Evolutionary conservation across 1,284 basidiomycete species (phyloP).

Genomic region (Entoloma clypeatum): DNA sequence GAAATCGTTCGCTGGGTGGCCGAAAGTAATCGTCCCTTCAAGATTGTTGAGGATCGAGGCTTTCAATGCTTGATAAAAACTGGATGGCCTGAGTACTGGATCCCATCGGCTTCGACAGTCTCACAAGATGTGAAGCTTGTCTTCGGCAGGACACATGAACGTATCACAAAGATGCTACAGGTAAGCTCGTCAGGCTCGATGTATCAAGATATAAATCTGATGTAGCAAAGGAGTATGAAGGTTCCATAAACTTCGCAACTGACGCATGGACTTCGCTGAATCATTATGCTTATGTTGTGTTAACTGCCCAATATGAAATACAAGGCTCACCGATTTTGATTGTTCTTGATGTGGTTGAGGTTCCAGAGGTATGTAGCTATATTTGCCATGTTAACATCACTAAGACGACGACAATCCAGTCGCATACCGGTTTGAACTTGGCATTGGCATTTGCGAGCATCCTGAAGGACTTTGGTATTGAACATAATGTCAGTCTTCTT

Average conservation of each 20-base stretch:
- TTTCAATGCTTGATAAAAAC: constrained; percentile 26
- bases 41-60: constrained; percentile 21
- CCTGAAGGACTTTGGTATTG: constrained; percentile 18
- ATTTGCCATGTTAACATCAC: too few relatives aligned
- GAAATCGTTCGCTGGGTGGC: constrained; percentile 1
- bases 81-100: constrained; percentile 23
- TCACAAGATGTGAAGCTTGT: constrained; percentile 23
- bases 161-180: constrained; percentile 22
- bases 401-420: constrained; percentile 5
- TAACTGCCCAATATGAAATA: constrained; percentile 19
- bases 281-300: constrained; percentile 15
- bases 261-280: constrained; percentile 24
- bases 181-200: constrained; percentile 15
- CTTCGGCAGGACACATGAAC: constrained; percentile 18
- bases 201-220: constrained; percentile 1
- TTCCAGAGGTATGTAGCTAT: too few relatives aligned
- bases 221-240: constrained; percentile 20
- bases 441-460: constrained; percentile 18
- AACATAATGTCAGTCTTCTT: constrained; percentile 21
- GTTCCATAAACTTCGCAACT: constrained; percentile 19
- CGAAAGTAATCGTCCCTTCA: constrained; percentile 10
- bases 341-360: constrained; percentile 21
- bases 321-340: constrained; percentile 16
- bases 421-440: constrained; percentile 18
- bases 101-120: constrained; percentile 24